Evolutionary conservation across 768 basidiomycete genomes (phyloP), one percentile per base, ranked within the genome.

Genomic region (Filobasidium wieringae): DNA sequence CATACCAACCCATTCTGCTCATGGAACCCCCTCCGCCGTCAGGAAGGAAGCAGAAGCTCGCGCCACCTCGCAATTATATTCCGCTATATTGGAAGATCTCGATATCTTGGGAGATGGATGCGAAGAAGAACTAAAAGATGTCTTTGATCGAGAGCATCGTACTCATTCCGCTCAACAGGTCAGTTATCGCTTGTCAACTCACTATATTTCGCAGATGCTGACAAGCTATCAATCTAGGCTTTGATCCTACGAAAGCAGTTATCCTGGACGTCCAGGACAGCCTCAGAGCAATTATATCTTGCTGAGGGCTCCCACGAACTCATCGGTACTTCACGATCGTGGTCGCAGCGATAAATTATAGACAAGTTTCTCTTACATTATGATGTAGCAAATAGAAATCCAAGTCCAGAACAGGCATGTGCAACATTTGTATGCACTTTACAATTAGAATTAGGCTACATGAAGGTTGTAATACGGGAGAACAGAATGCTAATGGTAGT

Each of bases 131-230:
- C 88, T 91, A 66, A 83, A 87, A 8, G 89, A 90, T 58, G 67
- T 87, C 73, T 99, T 99, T 76, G 90, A 87, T 31, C 84, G 87
- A 68, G 89, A 92, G 72, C 87, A 91, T 68, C 80, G 92, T 56
- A 95, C 95, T 74, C 91, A 90, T 73, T 91, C 89, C 55, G 92
- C 95, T 57, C 95, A 99, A 72, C 95, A 93, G 87, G 93, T 57
- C 11, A 39, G 56, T 57, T 4, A 17, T 47, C 5, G 14, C 4
- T 47, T 47, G 2, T 4, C 11, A 5, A 24, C 29, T 7, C 8
- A 14, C 41, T 45, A 45, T 17, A 32, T 39, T 19, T 36, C 17
- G 6, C 29, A 31, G 26, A 47, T 41, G 51, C 19, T 64, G 24
- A 54, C 57, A 47, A 52, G 27, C 63, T 47, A 26, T 47, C 24